Evolutionary conservation across 805 yeast species (phyloP), one percentile per base, ranked within the genome.

Genomic region (Metschnikowia orientalis): DNA sequence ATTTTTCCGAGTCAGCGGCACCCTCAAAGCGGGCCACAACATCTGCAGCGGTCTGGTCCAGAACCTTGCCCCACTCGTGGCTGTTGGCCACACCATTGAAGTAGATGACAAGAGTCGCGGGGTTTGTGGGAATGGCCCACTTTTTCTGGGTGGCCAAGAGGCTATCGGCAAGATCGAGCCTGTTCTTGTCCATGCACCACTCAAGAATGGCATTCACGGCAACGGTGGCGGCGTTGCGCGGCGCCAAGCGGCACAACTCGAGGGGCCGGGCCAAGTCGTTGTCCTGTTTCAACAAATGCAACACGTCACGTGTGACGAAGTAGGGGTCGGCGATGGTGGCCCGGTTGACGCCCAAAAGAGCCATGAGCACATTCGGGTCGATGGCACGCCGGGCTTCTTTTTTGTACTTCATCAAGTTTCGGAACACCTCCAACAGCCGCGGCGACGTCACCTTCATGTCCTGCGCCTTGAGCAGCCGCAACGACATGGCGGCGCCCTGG

Each of bases 141-240:
- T 79, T 81, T 44, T 76, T 78, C 30, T 85, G 61, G 57, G 72
- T 68, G 31, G 69, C 66, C 38, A 68, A 67, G 12, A 74, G 43
- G 24, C 72, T 72, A 16, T 79, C 35, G 0, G 82, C 81, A 6
- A 62, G 64, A 27, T 69, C 66, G 1, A 68, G 51, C 14, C 68
- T 66, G 2, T 69, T 65, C 6, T 60, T 45, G 6, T 53, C 52
- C 4, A 79, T 54, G 25, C 68, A 60, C 61, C 75, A 69, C 38
- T 71, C 67, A 48, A 77, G 51, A 0, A 83, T 63, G n/a, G 71
- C 64, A 42, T 84, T 83, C 75, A 77, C 71, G 1, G 76, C 83
- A 19, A 77, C 83, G 0, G 64, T 44, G 6, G 83, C 85, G 22
- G 67, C 65, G 2, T 48, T 50, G 18, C 61, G 54, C 7, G 53